Evolutionary conservation across 2,329 filamentous ascomycete species (phyloP).

Genomic region (Chalaropsis ovoidea): DNA sequence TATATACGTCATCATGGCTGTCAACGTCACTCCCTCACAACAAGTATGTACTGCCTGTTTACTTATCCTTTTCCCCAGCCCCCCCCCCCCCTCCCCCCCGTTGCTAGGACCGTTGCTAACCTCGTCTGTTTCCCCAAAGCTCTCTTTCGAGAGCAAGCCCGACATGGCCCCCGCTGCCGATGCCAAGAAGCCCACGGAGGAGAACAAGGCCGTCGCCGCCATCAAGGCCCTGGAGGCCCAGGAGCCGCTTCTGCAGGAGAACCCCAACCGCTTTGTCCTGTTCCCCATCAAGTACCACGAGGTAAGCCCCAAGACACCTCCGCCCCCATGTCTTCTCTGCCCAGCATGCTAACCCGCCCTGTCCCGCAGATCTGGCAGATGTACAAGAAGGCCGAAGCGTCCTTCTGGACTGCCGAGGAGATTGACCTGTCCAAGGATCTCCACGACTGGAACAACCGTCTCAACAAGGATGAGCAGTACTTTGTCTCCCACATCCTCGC

Average conservation of each 20-base stretch:
- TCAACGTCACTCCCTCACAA: constrained; percentile 55
- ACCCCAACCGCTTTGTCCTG: constrained; percentile 89
- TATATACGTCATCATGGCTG: constrained; percentile 48
- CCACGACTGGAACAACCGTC: constrained; percentile 96
- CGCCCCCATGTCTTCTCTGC: neutral
- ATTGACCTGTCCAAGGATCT: constrained; percentile 98
- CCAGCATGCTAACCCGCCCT: neutral
- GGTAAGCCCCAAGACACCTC: constrained; percentile 46
- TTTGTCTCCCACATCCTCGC: constrained; percentile 98
- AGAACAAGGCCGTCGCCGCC: constrained; percentile 42
- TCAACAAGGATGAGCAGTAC: constrained; percentile 95
- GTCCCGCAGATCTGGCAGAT: constrained; percentile 85
- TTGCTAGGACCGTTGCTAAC: constrained; percentile 11
- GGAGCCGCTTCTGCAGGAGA: constrained; percentile 90
- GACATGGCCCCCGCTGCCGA: constrained; percentile 34
- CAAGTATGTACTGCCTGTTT: constrained; percentile 38
- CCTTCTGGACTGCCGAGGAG: constrained; percentile 99
- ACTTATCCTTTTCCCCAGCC: neutral
- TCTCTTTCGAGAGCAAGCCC: constrained; percentile 73
- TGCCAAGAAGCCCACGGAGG: constrained; percentile 38
- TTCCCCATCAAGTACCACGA: constrained; percentile 99
- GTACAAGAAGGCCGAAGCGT: constrained; percentile 99
- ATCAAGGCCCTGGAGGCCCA: constrained; percentile 62
- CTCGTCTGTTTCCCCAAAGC: constrained; percentile 38
- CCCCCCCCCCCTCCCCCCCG: too few relatives aligned